Percentiles rank a stretch among this genome's conserved stretches.
Conservation (phyloP, 352 stramenopile genomes). For the Pythium coloratum region DNA sequence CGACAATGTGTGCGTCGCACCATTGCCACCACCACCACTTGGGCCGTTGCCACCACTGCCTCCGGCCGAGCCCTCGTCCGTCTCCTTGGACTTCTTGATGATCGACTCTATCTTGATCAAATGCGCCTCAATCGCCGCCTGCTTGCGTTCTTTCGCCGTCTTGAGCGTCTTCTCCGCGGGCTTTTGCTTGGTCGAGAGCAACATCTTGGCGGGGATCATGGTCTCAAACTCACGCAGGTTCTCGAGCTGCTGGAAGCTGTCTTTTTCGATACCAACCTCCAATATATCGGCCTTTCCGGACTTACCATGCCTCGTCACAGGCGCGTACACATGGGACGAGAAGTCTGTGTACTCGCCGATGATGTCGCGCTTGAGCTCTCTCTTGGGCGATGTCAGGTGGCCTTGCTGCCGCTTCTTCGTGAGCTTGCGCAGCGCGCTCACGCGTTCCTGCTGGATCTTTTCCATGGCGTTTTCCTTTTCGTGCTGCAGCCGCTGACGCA, state of each 20-base stretch:
- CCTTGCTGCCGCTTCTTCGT: slow-evolving; percentile 79
- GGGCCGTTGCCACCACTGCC: background rate
- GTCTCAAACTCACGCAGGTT: slow-evolving; percentile 65
- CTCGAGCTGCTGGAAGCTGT: slow-evolving; percentile 55
- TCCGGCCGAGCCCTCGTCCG: background rate
- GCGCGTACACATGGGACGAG: slow-evolving; percentile 84
- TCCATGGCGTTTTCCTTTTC: slow-evolving; percentile 77
- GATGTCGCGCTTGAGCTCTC: slow-evolving; percentile 71
- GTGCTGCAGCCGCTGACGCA: slow-evolving; percentile 78
- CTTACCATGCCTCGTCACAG: slow-evolving; percentile 61
- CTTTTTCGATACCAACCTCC: slow-evolving; percentile 58
- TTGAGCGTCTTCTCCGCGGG: slow-evolving; percentile 48
- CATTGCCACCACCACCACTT: background rate
- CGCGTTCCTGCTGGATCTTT: slow-evolving; percentile 83
- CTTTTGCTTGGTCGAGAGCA: slow-evolving; percentile 53
- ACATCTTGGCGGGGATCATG: slow-evolving; percentile 47
- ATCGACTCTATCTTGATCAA: slow-evolving; percentile 87
- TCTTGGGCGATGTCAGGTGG: slow-evolving; percentile 40
- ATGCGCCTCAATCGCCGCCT: slow-evolving; percentile 72
- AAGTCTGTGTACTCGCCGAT: slow-evolving; percentile 89
- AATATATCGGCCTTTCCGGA: slow-evolving; percentile 47
- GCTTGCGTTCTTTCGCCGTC: slow-evolving; percentile 79
- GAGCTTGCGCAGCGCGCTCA: slow-evolving; percentile 90
- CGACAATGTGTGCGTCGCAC: slow-evolving; percentile 1
- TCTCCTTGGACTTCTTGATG: slow-evolving; percentile 70